A percentile compares a stretch with the other conserved stretches of the same genome.
Evolutionary conservation across 306 rosid species (phyloP).

Genomic region (Quercus gilva): DNA sequence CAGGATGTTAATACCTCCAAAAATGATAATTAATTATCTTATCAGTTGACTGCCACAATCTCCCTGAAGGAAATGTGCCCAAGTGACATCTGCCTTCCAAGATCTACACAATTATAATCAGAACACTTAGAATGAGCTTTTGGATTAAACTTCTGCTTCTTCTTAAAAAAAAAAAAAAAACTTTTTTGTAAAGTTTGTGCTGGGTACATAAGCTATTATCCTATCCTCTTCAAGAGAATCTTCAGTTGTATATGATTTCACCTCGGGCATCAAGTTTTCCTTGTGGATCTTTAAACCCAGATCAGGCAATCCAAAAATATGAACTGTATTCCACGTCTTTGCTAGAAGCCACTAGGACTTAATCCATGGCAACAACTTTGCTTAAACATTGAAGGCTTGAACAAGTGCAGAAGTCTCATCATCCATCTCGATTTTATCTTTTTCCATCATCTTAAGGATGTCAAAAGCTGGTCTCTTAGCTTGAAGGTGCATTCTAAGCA

Average conservation of each 20-base stretch:
- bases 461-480: slow-evolving; percentile 39
- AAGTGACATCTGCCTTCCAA: not conserved
- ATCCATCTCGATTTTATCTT: slow-evolving; percentile 49
- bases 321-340: not conserved
- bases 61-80: not conserved
- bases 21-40: not conserved
- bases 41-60: not conserved
- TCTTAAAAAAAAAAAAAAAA: not conserved
- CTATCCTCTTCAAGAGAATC: not conserved
- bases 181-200: not conserved
- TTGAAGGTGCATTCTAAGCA: slow-evolving; percentile 54
- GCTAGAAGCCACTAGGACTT: slow-evolving; percentile 11
- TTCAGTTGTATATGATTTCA: not conserved
- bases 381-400: slow-evolving; percentile 23
- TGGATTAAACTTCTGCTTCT: not conserved
- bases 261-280: not conserved
- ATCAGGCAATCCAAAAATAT: not conserved
- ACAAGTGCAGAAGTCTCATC: slow-evolving; percentile 48
- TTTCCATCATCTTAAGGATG: slow-evolving; percentile 54
- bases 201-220: not conserved
- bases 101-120: not conserved
- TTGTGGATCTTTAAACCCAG: not conserved
- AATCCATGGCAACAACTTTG: not conserved
- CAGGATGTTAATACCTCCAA: slow-evolving; percentile 1
- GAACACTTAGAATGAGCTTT: not conserved